Evolutionary conservation across 148 eudicot species (phyloP).

Genomic region (Limonium bicolor): DNA sequence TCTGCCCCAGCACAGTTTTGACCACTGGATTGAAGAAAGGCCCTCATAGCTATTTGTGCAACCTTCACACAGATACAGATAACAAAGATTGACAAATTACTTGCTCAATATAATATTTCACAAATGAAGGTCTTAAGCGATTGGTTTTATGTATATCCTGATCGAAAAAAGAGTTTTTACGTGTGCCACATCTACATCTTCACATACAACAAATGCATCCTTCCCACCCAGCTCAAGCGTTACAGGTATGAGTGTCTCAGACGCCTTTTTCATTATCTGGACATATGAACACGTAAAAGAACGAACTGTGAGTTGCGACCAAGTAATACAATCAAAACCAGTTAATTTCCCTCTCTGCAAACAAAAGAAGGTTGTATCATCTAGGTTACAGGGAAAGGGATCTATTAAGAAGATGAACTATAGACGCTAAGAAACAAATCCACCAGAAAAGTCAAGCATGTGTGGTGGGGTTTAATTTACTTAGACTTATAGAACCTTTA

Average conservation of each 20-base stretch:
- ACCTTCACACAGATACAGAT: constrained; percentile 29
- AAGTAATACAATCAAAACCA: too few species aligned
- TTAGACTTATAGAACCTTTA: too few species aligned
- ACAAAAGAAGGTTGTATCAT: too few species aligned
- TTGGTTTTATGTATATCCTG: too few species aligned
- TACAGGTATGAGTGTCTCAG: constrained; percentile 86
- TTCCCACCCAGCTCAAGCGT: constrained; percentile 99
- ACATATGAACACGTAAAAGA: constrained; percentile 1
- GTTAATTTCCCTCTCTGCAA: too few species aligned
- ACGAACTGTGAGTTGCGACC: background rate
- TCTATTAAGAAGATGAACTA: too few species aligned
- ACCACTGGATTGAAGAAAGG: constrained; percentile 96
- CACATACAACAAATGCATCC: constrained; percentile 97
- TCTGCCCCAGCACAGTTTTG: constrained; percentile 99
- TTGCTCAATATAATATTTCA: background rate
- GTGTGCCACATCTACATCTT: constrained; percentile 82
- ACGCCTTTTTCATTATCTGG: constrained; percentile 94
- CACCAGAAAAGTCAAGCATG: too few species aligned
- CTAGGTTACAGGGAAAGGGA: too few species aligned
- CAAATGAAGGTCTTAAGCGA: constrained; percentile 5
- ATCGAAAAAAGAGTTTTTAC: constrained; percentile 24
- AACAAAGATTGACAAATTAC: background rate
- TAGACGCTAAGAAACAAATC: too few species aligned
- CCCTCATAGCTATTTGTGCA: constrained; percentile 96
- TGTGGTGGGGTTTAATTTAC: too few species aligned